phyloP scores from a whole-genome alignment of 1,284 basidiomycete species.

The Lentinus polychrous region DNA sequence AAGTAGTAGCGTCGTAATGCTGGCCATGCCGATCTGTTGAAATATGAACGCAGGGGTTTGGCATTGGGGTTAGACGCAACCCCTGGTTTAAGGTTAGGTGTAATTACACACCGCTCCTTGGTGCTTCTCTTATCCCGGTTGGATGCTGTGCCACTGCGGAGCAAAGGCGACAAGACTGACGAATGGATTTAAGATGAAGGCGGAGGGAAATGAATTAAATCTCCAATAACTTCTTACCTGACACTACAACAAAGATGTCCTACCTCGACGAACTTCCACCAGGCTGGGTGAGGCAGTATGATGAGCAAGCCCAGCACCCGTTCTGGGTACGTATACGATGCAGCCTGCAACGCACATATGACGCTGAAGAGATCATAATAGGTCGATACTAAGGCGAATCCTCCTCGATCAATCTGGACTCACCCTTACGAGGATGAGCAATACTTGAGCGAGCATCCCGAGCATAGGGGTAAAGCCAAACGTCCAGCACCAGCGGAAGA shows the following conservation, averaged over 20 bases:
- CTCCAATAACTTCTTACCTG: slow-evolving; percentile 15
- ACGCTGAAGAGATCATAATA: slow-evolving; percentile 15
- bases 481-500: slow-evolving; percentile 9
- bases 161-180: no score
- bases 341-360: background rate
- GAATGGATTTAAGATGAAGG: no score
- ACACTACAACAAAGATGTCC: slow-evolving; percentile 5
- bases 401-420: slow-evolving; percentile 65
- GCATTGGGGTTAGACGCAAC: no score
- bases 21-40: no score
- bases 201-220: no score
- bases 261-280: slow-evolving; percentile 34
- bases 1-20: no score
- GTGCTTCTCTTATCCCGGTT: no score
- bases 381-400: slow-evolving; percentile 60
- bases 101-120: no score
- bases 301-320: slow-evolving; percentile 35
- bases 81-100: no score
- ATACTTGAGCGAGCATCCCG: slow-evolving; percentile 51
- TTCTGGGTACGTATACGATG: slow-evolving; percentile 32
- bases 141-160: no score
- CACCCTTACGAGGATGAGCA: slow-evolving; percentile 66
- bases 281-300: slow-evolving; percentile 57
- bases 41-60: no score
- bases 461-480: slow-evolving; percentile 32